phyloP scores from a whole-genome alignment of 805 yeast genomes.

The Priceomyces fermenticarens region DNA sequence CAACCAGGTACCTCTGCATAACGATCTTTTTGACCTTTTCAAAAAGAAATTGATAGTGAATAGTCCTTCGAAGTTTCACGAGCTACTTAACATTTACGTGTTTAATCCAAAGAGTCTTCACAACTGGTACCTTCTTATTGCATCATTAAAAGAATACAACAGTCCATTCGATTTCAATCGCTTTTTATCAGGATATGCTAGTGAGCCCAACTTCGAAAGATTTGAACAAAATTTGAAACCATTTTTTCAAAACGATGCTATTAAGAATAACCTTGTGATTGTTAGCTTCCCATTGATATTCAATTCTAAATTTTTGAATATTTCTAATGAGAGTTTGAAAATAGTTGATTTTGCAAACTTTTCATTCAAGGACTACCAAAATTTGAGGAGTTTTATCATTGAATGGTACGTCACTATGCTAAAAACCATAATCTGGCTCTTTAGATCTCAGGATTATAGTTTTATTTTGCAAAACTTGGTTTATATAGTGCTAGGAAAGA shows the following conservation, averaged over 20 bases:
- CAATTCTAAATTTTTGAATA: constrained; percentile 27
- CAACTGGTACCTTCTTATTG: constrained; percentile 44
- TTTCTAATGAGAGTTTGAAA: constrained; percentile 13
- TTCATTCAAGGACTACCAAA: constrained; percentile 22
- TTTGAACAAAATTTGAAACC: constrained; percentile 15
- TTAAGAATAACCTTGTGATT: constrained; percentile 53
- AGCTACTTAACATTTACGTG: constrained; percentile 47
- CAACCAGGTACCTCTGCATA: constrained; percentile 10
- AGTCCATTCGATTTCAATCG: constrained; percentile 12
- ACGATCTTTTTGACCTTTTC: constrained; percentile 37
- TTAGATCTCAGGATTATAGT: constrained; percentile 15
- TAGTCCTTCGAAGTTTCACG: constrained; percentile 50
- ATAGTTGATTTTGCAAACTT: constrained; percentile 18
- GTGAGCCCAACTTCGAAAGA: constrained; percentile 12
- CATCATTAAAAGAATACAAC: constrained; percentile 50
- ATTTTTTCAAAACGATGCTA: constrained; percentile 13
- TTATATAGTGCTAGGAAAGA: constrained; percentile 11
- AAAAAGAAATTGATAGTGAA: constrained; percentile 49
- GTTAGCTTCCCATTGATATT: constrained; percentile 49
- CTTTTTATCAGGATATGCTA: constrained; percentile 14
- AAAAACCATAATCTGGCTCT: constrained; percentile 34
- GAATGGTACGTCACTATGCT: constrained; percentile 47
- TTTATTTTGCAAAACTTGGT: constrained; percentile 27
- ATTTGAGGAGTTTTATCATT: constrained; percentile 29
- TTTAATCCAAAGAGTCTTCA: constrained; percentile 36